Evolutionary conservation across 2,329 filamentous ascomycete species (phyloP).

Genomic region (Fusarium praegraminearum): DNA sequence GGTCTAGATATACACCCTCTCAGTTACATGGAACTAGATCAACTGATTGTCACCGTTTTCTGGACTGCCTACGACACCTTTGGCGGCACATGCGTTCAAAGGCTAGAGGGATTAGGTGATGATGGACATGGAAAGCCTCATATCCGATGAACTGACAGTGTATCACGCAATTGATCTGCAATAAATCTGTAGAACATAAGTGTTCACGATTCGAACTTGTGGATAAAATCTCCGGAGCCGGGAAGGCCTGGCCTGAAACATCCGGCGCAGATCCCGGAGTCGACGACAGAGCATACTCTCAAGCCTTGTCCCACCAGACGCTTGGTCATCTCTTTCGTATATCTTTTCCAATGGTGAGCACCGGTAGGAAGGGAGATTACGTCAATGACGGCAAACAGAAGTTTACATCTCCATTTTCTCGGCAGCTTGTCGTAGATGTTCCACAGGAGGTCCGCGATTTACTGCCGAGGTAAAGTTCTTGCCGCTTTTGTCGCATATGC

Average conservation of each 20-base stretch:
- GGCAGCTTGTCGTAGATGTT: not conserved
- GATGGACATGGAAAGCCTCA: too few species aligned
- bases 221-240: not conserved
- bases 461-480: not conserved
- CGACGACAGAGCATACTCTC: rapidly evolving
- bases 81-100: too few species aligned
- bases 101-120: too few species aligned
- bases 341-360: not conserved
- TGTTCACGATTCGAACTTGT: not conserved
- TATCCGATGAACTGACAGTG: too few species aligned
- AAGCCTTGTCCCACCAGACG: not conserved
- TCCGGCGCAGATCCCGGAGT: not conserved
- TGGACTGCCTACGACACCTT: too few species aligned
- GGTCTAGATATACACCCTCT: too few species aligned
- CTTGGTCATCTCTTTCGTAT: not conserved
- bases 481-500: not conserved
- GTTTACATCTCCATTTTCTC: not conserved
- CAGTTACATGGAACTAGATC: too few species aligned
- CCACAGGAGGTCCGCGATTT: too few species aligned
- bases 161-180: too few species aligned
- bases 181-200: too few species aligned
- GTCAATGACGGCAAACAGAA: not conserved
- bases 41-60: too few species aligned
- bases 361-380: not conserved
- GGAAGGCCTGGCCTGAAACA: not conserved